Conservation (phyloP, 805 yeast genomes). For the Nakazawaea ambrosiae region DNA sequence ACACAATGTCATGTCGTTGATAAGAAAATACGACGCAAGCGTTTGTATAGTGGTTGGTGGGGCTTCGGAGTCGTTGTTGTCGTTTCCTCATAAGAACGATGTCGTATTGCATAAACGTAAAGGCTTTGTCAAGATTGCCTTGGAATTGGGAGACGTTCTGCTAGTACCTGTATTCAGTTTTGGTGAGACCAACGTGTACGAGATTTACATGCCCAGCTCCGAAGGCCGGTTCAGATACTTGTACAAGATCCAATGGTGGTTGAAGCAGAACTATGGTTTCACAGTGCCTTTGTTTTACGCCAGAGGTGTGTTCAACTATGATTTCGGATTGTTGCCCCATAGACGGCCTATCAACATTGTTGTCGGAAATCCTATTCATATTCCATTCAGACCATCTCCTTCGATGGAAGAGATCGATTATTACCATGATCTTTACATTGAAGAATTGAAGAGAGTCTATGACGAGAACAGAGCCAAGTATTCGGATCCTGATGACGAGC, state of each 20-base stretch:
- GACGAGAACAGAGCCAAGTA: constrained; percentile 56
- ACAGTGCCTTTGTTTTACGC: constrained; percentile 91
- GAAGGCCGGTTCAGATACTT: constrained; percentile 27
- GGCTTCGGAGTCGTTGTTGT: constrained; percentile 79
- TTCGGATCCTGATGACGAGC: constrained; percentile 5
- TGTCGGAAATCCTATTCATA: constrained; percentile 58
- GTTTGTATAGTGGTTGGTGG: constrained; percentile 94
- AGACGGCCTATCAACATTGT: constrained; percentile 75
- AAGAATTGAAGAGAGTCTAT: constrained; percentile 55
- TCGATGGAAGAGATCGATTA: constrained; percentile 45
- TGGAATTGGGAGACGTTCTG: constrained; percentile 68
- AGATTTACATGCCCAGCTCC: constrained; percentile 31
- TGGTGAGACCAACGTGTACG: constrained; percentile 71
- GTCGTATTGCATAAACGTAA: constrained; percentile 70
- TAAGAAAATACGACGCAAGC: constrained; percentile 55
- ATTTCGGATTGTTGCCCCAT: constrained; percentile 85
- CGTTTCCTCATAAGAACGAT: constrained; percentile 55
- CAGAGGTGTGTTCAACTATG: constrained; percentile 86
- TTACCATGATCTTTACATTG: constrained; percentile 66
- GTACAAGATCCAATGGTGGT: constrained; percentile 57
- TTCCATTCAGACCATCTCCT: constrained; percentile 43
- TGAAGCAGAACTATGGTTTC: constrained; percentile 69
- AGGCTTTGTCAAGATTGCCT: constrained; percentile 85
- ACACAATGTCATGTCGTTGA: constrained; percentile 57
- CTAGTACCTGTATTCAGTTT: constrained; percentile 87